phyloP scores from a whole-genome alignment of 2,329 filamentous ascomycete genomes.

The Remersonia thermophila region DNA sequence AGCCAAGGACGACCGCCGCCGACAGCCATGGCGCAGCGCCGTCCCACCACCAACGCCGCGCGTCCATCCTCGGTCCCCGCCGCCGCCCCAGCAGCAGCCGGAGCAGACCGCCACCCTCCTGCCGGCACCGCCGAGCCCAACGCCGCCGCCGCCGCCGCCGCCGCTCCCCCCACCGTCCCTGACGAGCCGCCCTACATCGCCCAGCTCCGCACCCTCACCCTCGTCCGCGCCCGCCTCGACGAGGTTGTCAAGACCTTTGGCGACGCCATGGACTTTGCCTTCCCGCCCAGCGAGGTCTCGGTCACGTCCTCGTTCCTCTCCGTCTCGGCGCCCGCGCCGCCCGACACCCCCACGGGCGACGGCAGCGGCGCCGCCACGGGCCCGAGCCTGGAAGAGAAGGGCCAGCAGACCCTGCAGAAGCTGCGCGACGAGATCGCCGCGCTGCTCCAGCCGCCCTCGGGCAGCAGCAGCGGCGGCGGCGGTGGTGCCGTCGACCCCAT shows the following conservation, averaged over 20 bases:
- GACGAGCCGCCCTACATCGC: conserved; percentile 56
- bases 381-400: conserved; percentile 68
- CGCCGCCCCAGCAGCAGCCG: not conserved
- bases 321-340: conserved; percentile 60
- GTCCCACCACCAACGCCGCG: conserved; percentile 13
- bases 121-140: conserved; percentile 2
- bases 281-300: conserved; percentile 77
- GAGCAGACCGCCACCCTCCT: conserved; percentile 2
- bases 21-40: conserved; percentile 1
- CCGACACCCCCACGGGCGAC: too few relatives aligned
- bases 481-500: conserved; percentile 27
- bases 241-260: conserved; percentile 85
- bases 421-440: conserved; percentile 60
- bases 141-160: conserved; percentile 4
- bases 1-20: conserved; percentile 9
- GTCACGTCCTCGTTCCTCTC: conserved; percentile 78
- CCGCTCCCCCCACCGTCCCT: conserved; percentile 10
- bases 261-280: conserved; percentile 88
- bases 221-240: conserved; percentile 75
- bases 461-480: not conserved
- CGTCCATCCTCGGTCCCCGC: conserved; percentile 14
- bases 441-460: conserved; percentile 33
- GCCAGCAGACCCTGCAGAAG: conserved; percentile 62
- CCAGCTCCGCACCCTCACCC: conserved; percentile 68
- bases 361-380: conserved; percentile 44